These are phyloP conservation scores for Spergularia marina DNA, from an alignment of 148 eudicot genomes.

Conservation along the genomic window DNA sequence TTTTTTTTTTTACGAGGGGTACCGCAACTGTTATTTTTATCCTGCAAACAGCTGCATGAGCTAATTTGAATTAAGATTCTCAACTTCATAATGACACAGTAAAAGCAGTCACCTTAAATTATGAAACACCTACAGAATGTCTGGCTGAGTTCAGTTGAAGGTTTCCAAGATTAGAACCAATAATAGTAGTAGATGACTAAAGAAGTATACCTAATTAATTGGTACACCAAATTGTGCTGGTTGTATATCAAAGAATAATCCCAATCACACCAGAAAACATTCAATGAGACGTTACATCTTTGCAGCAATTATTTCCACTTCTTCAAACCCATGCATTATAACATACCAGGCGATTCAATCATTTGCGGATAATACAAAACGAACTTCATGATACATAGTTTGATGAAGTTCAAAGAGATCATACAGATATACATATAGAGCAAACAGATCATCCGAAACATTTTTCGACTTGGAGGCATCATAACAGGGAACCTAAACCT, in stretches of 20 bases:
- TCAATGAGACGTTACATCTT: slow-evolving; percentile 1
- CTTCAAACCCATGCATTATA: background rate
- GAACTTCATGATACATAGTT: background rate
- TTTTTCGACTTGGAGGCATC: slow-evolving; percentile 32
- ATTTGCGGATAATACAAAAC: background rate
- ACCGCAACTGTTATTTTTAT: too few species aligned
- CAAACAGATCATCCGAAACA: slow-evolving; percentile 6
- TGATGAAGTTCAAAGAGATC: background rate
- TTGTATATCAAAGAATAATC: background rate
- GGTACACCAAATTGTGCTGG: background rate
- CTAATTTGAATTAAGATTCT: too few species aligned
- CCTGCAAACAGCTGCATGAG: too few species aligned
- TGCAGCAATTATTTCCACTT: background rate
- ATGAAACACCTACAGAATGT: background rate
- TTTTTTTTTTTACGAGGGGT: too few species aligned
- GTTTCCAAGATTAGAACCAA: too few species aligned
- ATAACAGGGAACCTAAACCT: slow-evolving; percentile 26
- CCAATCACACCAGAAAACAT: background rate
- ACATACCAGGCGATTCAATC: too few species aligned
- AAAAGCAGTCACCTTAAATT: background rate
- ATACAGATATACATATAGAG: background rate
- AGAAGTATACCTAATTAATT: slow-evolving; percentile 8
- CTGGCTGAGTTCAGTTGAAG: background rate
- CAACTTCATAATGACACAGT: too few species aligned
- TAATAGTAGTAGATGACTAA: background rate